A percentile compares a stretch with the other conserved stretches of the same genome.
Conservation (phyloP, 768 basidiomycete genomes). For the Sarcodon aspratus region DNA sequence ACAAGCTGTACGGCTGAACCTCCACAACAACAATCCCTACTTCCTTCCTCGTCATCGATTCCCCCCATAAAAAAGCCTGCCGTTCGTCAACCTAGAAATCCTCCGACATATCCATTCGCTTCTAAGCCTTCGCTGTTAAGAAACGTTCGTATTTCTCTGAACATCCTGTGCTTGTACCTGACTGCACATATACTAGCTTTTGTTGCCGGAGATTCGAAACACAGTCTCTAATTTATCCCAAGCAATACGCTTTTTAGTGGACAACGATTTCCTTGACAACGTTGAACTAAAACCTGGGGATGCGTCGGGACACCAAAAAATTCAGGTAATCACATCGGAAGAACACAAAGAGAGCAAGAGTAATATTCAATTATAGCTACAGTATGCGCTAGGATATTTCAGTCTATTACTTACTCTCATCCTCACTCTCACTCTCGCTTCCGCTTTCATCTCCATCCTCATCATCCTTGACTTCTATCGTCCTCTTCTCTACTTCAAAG, state of each 20-base stretch:
- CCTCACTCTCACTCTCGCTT: constrained; percentile 17
- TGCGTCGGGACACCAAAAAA: constrained; percentile 37
- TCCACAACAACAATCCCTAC: neutral
- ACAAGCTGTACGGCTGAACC: neutral
- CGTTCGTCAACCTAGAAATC: constrained; percentile 33
- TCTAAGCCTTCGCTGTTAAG: constrained; percentile 63
- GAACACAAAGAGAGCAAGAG: neutral
- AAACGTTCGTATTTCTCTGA: constrained; percentile 40
- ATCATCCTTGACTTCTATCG: constrained; percentile 45
- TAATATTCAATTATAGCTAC: neutral
- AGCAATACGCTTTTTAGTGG: constrained; percentile 81
- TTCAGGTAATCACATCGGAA: constrained; percentile 36
- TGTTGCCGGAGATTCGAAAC: constrained; percentile 76
- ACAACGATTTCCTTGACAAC: constrained; percentile 74
- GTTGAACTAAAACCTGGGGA: constrained; percentile 80
- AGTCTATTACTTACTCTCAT: constrained; percentile 15
- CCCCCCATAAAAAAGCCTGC: constrained; percentile 13
- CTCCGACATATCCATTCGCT: constrained; percentile 52
- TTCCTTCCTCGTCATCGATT: constrained; percentile 1
- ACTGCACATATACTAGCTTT: constrained; percentile 35
- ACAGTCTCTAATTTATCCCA: constrained; percentile 90
- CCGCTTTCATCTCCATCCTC: constrained; percentile 31
- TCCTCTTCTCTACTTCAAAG: constrained; percentile 67
- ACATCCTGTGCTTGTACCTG: neutral
- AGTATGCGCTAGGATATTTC: neutral